phyloP scores from a whole-genome alignment of 768 basidiomycete genomes.

The Tricholoma matsutake region DNA sequence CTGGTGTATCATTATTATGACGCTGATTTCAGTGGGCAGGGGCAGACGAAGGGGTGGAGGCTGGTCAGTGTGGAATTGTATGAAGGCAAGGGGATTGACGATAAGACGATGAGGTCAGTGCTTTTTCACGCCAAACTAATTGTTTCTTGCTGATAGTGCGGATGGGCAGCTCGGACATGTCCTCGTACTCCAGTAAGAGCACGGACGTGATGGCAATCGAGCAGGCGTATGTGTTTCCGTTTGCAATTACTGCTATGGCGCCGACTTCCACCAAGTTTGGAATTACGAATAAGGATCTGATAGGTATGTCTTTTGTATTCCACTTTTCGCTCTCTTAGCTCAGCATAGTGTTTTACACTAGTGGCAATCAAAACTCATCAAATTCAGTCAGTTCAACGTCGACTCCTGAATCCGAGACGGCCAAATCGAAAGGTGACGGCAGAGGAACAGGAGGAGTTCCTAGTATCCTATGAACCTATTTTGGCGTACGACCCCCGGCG shows the following conservation, averaged over 20 bases:
- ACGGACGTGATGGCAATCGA: slow-evolving; percentile 57
- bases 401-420: slow-evolving; percentile 79
- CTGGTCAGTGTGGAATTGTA: slow-evolving; percentile 24
- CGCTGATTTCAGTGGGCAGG: slow-evolving; percentile 41
- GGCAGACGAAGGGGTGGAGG: slow-evolving; percentile 61
- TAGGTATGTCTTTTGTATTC: slow-evolving; percentile 46
- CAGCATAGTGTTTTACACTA: slow-evolving; percentile 25
- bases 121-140: too few species aligned
- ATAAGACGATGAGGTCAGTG: too few species aligned
- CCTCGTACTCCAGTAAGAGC: slow-evolving; percentile 46
- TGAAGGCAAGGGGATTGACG: too few species aligned
- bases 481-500: slow-evolving; percentile 65
- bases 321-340: not conserved
- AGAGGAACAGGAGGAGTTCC: slow-evolving; percentile 80
- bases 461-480: slow-evolving; percentile 82
- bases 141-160: not conserved
- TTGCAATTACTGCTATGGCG: slow-evolving; percentile 64
- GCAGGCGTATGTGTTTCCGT: slow-evolving; percentile 68
- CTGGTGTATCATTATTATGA: slow-evolving; percentile 77
- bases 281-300: slow-evolving; percentile 80
- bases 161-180: slow-evolving; percentile 39
- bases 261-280: slow-evolving; percentile 86
- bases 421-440: slow-evolving; percentile 56
- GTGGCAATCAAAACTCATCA: slow-evolving; percentile 77
- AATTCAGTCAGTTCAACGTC: slow-evolving; percentile 69